Percentiles rank a stretch among this genome's conserved stretches.
Conservation (phyloP, 805 yeast species). For the Lachancea thermotolerans region DNA sequence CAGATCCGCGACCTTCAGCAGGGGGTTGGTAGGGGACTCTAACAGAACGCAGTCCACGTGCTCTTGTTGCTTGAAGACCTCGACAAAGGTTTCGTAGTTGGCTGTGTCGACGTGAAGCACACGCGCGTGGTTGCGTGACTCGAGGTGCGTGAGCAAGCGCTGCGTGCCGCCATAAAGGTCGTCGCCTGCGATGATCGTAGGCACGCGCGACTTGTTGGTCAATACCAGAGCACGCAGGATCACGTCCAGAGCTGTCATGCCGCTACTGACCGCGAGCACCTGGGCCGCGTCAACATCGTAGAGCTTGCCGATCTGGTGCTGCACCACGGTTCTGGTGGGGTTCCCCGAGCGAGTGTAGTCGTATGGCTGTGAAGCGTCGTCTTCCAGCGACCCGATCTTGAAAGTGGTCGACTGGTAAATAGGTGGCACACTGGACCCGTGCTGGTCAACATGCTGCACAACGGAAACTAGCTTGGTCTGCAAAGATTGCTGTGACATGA, state of each 20-base stretch:
- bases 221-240: slow-evolving; percentile 55
- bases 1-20: slow-evolving; percentile 81
- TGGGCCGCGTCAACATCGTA: slow-evolving; percentile 59
- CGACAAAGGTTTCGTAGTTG: slow-evolving; percentile 50
- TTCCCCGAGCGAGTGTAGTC: slow-evolving; percentile 90
- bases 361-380: slow-evolving; percentile 45
- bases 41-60: slow-evolving; percentile 50
- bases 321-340: slow-evolving; percentile 81
- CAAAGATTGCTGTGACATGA: slow-evolving; percentile 6
- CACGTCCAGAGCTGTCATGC: slow-evolving; percentile 90
- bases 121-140: slow-evolving; percentile 54
- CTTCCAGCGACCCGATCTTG: slow-evolving; percentile 66
- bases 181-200: slow-evolving; percentile 89
- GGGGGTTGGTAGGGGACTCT: slow-evolving; percentile 92
- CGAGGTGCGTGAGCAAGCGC: slow-evolving; percentile 68
- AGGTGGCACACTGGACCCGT: slow-evolving; percentile 79
- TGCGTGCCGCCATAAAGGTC: slow-evolving; percentile 94
- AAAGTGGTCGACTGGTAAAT: slow-evolving; percentile 92
- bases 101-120: slow-evolving; percentile 82
- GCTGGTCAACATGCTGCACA: slow-evolving; percentile 48
- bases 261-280: slow-evolving; percentile 78
- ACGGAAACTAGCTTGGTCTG: slow-evolving; percentile 11
- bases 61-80: slow-evolving; percentile 51
- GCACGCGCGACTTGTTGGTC: slow-evolving; percentile 26
- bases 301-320: slow-evolving; percentile 67